Evolutionary conservation across 1,284 basidiomycete genomes (phyloP), one percentile per base, ranked within the genome.

Genomic region (Xerocomus alliaceus): DNA sequence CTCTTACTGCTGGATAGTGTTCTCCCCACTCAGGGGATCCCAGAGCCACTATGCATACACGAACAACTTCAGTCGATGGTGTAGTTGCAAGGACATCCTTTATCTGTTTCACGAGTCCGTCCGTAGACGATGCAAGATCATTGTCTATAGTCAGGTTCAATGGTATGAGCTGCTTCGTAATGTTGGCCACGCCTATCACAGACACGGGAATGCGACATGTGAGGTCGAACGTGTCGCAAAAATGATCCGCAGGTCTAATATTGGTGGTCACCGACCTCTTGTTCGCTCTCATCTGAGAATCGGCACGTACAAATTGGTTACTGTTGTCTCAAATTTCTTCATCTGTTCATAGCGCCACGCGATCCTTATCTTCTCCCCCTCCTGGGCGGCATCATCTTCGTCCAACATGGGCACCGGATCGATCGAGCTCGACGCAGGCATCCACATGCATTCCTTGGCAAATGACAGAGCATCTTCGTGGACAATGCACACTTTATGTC

Each of bases 291-390:
- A 44, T 55, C 20, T 20, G 45, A 42, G 39, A 55, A 76, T 72
- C 72, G 24, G 18, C 65, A 83, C 86, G 75, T 83, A 86, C 83
- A 78, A 76, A 66, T 76, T 74, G 56, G 74, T 68, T 31, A 97
- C 88, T 2, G 93, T 95, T 2, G 95, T 97, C 78, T 92, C 88
- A 76, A 97, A 97, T 77, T 85, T 90, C 78, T 90, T 93, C 92
- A 97, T 92, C 63, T 88, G 84, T 70, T 94, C 92, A 76, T 99
- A 99, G 71, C 97, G 84, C 93, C 97, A 99, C 41, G 97, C 97
- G 70, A 98, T 97, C 78, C 91, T 94, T 65, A 94, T 87, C 68
- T 83, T 85, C 39, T 83, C 78, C 56, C 77, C 72, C 42, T 74
- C 76, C 61, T 79, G 78, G 41, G 71, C 71, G 12, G 71, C 71